A percentile compares a stretch with the other conserved stretches of the same genome.
These are phyloP conservation scores for Filobasidium uniguttulatum DNA, from an alignment of 1,284 basidiomycete species.

Conservation along the genomic window DNA sequence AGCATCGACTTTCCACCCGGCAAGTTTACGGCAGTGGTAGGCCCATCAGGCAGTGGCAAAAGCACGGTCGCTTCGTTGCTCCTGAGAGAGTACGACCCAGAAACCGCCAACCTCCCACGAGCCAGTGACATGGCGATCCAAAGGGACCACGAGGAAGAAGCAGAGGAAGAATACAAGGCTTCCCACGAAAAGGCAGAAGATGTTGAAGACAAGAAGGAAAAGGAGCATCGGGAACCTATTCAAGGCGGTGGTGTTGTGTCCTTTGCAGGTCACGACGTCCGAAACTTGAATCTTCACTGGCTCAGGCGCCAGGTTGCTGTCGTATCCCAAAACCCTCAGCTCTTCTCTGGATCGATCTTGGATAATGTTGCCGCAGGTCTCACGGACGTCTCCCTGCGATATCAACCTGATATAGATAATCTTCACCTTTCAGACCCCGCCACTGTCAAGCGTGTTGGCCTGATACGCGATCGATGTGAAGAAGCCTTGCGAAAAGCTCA, in stretches of 20 bases:
- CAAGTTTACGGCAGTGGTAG: constrained; percentile 38
- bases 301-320: constrained; percentile 66
- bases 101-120: constrained; percentile 13
- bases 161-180: background rate
- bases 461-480: constrained; percentile 25
- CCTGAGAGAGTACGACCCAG: constrained; percentile 37
- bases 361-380: constrained; percentile 81
- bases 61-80: constrained; percentile 37
- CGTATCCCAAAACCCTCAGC: constrained; percentile 20
- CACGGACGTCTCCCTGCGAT: constrained; percentile 54
- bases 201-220: background rate
- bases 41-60: constrained; percentile 37
- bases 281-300: constrained; percentile 72
- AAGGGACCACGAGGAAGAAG: background rate
- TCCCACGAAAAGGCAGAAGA: background rate
- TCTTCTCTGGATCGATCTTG: constrained; percentile 61
- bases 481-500: constrained; percentile 30
- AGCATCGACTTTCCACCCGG: constrained; percentile 28
- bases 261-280: constrained; percentile 66
- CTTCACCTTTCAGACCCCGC: constrained; percentile 55
- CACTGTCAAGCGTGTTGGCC: constrained; percentile 28
- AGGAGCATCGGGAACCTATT: constrained; percentile 10
- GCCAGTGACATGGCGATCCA: constrained; percentile 7
- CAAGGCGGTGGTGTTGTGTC: constrained; percentile 47
- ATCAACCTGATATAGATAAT: constrained; percentile 59